These are phyloP conservation scores for Candida coleopterorum DNA, from an alignment of 805 yeast species.

Conservation along the genomic window DNA sequence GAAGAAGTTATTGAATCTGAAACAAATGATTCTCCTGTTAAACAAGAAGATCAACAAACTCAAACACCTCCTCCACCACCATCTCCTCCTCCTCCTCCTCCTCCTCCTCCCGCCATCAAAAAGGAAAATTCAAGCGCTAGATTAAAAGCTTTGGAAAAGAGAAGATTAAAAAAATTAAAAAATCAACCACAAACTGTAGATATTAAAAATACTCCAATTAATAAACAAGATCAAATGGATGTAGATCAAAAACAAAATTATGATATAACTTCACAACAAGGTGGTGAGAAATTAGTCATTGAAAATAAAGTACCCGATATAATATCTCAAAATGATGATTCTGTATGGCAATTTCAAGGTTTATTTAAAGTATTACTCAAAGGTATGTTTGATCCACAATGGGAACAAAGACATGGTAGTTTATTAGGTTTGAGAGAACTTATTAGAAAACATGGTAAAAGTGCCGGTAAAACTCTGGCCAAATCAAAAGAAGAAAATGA, in stretches of 20 bases:
- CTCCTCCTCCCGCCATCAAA: conserved; percentile 14
- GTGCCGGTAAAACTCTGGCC: conserved; percentile 79
- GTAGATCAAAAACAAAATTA: conserved; percentile 31
- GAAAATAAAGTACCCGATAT: conserved; percentile 69
- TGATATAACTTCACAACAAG: conserved; percentile 73
- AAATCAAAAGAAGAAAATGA: conserved; percentile 59
- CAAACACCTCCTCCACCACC: conserved; percentile 6
- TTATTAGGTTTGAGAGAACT: conserved; percentile 89
- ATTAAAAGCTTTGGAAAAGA: conserved; percentile 88
- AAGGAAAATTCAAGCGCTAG: conserved; percentile 57
- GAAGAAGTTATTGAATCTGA: conserved; percentile 10
- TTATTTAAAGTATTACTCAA: conserved; percentile 75
- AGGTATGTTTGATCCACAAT: conserved; percentile 75
- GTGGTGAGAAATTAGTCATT: conserved; percentile 76
- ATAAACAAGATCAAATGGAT: conserved; percentile 25
- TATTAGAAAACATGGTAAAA: conserved; percentile 71
- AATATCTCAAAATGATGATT: conserved; percentile 64
- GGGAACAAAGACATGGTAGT: conserved; percentile 98
- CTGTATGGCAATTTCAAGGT: conserved; percentile 93
- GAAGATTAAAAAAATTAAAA: conserved; percentile 58
- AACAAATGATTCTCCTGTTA: conserved; percentile 9
- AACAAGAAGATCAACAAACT: conserved; percentile 10
- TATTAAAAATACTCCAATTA: not conserved
- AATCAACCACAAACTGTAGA: conserved; percentile 5
- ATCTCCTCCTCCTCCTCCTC: too few relatives aligned